phyloP scores from a whole-genome alignment of 805 yeast genomes.

The Saccharomycopsis fermentans region DNA sequence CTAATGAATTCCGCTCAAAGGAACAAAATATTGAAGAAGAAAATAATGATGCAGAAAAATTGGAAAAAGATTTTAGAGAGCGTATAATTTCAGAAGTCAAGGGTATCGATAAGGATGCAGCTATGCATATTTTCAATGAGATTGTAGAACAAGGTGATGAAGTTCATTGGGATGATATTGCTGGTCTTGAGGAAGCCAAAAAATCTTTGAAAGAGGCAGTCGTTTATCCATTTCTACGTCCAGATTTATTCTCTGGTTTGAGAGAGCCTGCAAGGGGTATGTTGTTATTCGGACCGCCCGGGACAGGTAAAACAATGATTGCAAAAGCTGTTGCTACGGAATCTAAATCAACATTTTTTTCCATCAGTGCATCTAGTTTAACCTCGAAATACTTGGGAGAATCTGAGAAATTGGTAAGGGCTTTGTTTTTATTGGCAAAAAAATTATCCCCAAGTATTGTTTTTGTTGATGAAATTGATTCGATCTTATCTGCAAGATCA shows the following conservation, averaged over 20 bases:
- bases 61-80: slow-evolving; percentile 23
- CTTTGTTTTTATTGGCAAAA: slow-evolving; percentile 76
- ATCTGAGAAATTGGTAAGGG: slow-evolving; percentile 85
- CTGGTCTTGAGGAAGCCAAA: slow-evolving; percentile 84
- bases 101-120: slow-evolving; percentile 75
- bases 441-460: slow-evolving; percentile 88
- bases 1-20: slow-evolving; percentile 10
- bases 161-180: slow-evolving; percentile 93
- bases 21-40: not conserved
- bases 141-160: slow-evolving; percentile 87
- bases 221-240: slow-evolving; percentile 90
- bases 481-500: slow-evolving; percentile 71
- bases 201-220: slow-evolving; percentile 87
- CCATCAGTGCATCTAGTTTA: slow-evolving; percentile 83
- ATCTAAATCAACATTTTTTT: slow-evolving; percentile 85
- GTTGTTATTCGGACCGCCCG: slow-evolving; percentile 96
- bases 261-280: slow-evolving; percentile 96
- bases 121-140: slow-evolving; percentile 78
- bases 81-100: slow-evolving; percentile 24
- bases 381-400: slow-evolving; percentile 79
- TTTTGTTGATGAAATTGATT: slow-evolving; percentile 93
- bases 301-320: slow-evolving; percentile 96
- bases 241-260: slow-evolving; percentile 83
- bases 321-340: slow-evolving; percentile 98
- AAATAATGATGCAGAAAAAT: slow-evolving; percentile 16